Base-by-base conservation (phyloP, 2,329 filamentous ascomycete species). In the Stemphylium lycopersici region DNA sequence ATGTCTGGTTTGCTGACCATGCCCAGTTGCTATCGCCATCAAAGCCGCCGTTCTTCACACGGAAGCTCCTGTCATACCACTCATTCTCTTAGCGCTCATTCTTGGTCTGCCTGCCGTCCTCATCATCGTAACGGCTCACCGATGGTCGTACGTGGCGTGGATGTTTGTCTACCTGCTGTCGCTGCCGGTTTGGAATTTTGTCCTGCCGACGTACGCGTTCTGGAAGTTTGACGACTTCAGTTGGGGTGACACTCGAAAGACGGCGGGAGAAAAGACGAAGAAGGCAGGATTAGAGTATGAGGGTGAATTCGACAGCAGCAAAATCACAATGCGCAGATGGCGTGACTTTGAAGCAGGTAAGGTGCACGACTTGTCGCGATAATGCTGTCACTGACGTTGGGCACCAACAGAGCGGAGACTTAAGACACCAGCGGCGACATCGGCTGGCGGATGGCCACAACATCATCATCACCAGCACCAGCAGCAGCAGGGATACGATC, bases 151-250 rank as follows among this genome's bases (percentile, higher is more conserved):
- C 71, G 88, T 99, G 37, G 78, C 90, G 38, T 99, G 95, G 95
- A 98, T 99, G 95, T 74, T 95, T 38, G 95, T 98, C 76, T 99
- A 99, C 76, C 85, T 99, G 15, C 48, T 93, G 40, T 96, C 95
- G 1, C 86, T 99, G 1, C 96, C 96, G 0, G 84, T 99, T 53
- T 99, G 95, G 95, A 99, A 99, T 77, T 96, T 99, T 74, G 83
- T 99, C 33, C 86, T 99, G 7, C 95, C 95, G 0, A 86, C 86
- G 6, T 99, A 99, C 73, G 90, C 95, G 3, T 99, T 93, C 82
- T 99, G 95, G 95, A 98, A 99, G 79, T 99, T 99, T 74, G 95
- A 99, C 75, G 95, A 99, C 80, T 99, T 99, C 82, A 96, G 90
- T 52, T 99, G 95, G 95, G 95, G 95, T 70, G 96, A 99, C 61